These are phyloP conservation scores for Lablab purpureus DNA, from an alignment of 306 rosid genomes.

Conservation along the genomic window DNA sequence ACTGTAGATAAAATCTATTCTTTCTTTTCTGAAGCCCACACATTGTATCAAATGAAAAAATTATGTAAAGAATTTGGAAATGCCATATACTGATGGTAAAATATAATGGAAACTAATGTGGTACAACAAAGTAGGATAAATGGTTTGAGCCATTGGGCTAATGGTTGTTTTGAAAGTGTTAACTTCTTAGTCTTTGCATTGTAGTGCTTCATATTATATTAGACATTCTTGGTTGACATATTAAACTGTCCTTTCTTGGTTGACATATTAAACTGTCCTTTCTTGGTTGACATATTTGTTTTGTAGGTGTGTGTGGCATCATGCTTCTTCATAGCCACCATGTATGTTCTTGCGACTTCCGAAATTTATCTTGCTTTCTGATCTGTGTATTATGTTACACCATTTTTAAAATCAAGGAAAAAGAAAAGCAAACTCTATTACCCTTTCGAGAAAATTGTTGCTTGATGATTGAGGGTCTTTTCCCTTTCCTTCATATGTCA, in stretches of 20 bases:
- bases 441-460: conserved; percentile 18
- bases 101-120: conserved; percentile 7
- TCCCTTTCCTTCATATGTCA: conserved; percentile 17
- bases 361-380: conserved; percentile 42
- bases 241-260: conserved; percentile 27
- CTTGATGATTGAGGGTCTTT: conserved; percentile 35
- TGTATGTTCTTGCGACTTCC: conserved; percentile 36
- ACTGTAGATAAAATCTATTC: conserved; percentile 5
- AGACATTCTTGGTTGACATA: not conserved
- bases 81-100: conserved; percentile 16
- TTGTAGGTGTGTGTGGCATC: conserved; percentile 48
- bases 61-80: not conserved
- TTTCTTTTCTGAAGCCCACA: not conserved
- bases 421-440: conserved; percentile 12
- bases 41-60: not conserved
- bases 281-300: conserved; percentile 35
- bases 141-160: not conserved
- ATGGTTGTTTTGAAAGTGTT: not conserved
- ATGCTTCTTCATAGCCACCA: conserved; percentile 36
- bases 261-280: conserved; percentile 26
- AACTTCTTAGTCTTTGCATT: conserved; percentile 28
- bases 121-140: not conserved
- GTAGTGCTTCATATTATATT: conserved; percentile 34
- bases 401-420: conserved; percentile 26
- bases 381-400: conserved; percentile 35